Evolutionary conservation across 78 protist genomes (phyloP), one percentile per base, ranked within the genome.

Genomic region (Dictyostelium firmibasis): DNA sequence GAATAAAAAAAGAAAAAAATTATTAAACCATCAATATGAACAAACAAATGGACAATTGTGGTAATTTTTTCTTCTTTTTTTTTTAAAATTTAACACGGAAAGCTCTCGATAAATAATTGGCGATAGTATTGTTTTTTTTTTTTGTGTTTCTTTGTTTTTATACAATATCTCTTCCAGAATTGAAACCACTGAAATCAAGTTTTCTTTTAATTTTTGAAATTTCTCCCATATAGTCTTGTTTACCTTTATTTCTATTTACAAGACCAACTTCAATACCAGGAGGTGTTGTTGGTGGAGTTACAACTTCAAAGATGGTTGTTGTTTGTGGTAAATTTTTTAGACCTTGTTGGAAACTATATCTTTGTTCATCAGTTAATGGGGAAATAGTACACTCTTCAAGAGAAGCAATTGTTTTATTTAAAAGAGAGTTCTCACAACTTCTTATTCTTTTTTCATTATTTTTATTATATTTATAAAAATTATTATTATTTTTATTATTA

Each of bases 271-370:
- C 72, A 62, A 25, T n/a, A 62, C 72, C 72, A 62, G 72, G 72
- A n/a, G 72, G 72, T n/a, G 72, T 62, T n/a, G 72, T 62, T 67
- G 75, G 75, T 25, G 75, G 75, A 11, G 75, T 67, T 27, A 67
- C 33, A 11, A 67, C 8, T 27, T 25, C 72, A 62, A n/a, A 25
- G 5, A 62, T n/a, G 8, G 29, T n/a, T n/a, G 25, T n/a, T 62
- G 72, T 23, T 62, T 62, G 72, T n/a, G 72, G 72, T 62, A 62
- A 9, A 62, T 62, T 62, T n/a, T 14, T 23, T 8, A 62, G 29
- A 62, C 29, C 29, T n/a, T 62, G 25, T 62, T n/a, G 25, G 29
- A 62, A 62, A 62, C 31, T 23, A 62, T 62, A 9, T 62, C 25
- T 62, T n/a, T 62, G 33, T 62, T 62, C 72, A 3, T n/a, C 72